Percentiles rank a stretch among this genome's conserved stretches.
Conservation (phyloP, 2,329 filamentous ascomycete genomes). For the Ceratocystiopsis sp. region DNA sequence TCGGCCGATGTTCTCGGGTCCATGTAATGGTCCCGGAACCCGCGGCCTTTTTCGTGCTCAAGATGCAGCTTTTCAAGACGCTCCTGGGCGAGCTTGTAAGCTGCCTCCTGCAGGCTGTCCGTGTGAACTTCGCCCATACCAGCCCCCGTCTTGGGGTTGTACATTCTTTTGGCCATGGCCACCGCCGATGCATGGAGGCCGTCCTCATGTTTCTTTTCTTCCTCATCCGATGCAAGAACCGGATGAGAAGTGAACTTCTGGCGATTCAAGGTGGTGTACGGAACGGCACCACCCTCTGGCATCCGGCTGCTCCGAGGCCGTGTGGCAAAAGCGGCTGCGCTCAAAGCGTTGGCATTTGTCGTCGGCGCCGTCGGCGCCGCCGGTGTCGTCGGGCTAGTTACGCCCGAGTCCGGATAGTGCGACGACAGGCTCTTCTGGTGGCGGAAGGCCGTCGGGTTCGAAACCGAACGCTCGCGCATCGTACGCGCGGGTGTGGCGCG, state of each 20-base stretch:
- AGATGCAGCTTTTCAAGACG: slow-evolving; percentile 65
- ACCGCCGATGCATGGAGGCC: slow-evolving; percentile 67
- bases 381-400: slow-evolving; percentile 31
- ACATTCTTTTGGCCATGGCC: slow-evolving; percentile 83
- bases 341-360: slow-evolving; percentile 24
- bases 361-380: slow-evolving; percentile 30
- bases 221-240: slow-evolving; percentile 51
- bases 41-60: slow-evolving; percentile 43
- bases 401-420: slow-evolving; percentile 1
- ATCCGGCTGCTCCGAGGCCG: slow-evolving; percentile 13
- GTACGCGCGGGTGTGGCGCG: slow-evolving; percentile 8
- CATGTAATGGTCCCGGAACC: slow-evolving; percentile 62
- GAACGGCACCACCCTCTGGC: slow-evolving; percentile 48
- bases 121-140: slow-evolving; percentile 22
- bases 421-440: slow-evolving; percentile 15
- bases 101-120: slow-evolving; percentile 64
- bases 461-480: slow-evolving; percentile 36
- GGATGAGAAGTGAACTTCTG: slow-evolving; percentile 67
- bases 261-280: slow-evolving; percentile 48
- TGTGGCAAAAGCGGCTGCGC: slow-evolving; percentile 48
- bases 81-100: slow-evolving; percentile 72
- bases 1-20: slow-evolving; percentile 14
- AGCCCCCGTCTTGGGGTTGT: slow-evolving; percentile 22
- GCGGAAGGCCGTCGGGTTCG: slow-evolving; percentile 30
- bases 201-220: slow-evolving; percentile 57